Conservation (phyloP, 441 rosid genomes). For the Corymbia citriodora region DNA sequence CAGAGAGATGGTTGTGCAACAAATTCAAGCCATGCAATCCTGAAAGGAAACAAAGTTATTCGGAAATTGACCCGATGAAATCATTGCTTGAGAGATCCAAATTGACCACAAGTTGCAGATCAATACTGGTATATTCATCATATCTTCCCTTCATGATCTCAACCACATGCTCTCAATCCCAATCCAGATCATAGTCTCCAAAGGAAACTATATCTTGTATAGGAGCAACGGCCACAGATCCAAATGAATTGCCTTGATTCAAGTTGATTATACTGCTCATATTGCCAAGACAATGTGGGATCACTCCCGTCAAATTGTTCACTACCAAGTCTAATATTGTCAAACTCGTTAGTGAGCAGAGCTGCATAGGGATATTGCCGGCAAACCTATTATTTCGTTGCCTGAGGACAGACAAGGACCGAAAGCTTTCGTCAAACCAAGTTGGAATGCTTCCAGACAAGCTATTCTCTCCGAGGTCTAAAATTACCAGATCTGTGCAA, state of each 20-base stretch:
- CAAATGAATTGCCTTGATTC: background rate
- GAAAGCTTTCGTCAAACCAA: background rate
- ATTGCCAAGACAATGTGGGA: background rate
- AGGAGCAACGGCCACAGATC: background rate
- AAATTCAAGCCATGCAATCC: constrained; percentile 15
- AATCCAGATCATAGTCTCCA: rapidly evolving
- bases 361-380: background rate
- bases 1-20: constrained; percentile 13
- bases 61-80: constrained; percentile 4
- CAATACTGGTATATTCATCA: background rate
- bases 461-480: background rate
- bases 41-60: constrained; percentile 1
- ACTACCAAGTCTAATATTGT: background rate
- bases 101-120: background rate
- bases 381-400: background rate
- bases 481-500: background rate
- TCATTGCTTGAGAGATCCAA: constrained; percentile 20
- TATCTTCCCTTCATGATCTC: constrained; percentile 12
- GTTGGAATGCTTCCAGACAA: background rate
- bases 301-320: constrained; percentile 2
- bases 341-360: background rate
- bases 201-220: background rate
- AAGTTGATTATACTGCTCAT: background rate
- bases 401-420: background rate
- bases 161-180: background rate